Evolutionary conservation across 164 flowering plant genomes (phyloP).

Genomic region (Berberis thunbergii): DNA sequence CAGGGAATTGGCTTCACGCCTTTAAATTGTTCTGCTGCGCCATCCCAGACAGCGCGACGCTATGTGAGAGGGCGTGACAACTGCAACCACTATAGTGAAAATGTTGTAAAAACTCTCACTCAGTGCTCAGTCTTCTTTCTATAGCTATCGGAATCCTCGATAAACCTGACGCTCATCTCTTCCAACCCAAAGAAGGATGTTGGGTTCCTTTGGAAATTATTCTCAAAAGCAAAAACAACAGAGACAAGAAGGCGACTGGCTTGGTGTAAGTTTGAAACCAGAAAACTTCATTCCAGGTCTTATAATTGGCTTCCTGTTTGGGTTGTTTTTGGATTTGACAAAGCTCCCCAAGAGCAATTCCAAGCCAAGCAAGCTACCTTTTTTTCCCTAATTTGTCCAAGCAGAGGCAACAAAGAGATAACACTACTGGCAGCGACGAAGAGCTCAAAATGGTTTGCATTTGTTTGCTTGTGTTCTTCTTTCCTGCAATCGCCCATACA

Average conservation of each 20-base stretch:
- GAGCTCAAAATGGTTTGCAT: slow-evolving; percentile 73
- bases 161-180: too few species aligned
- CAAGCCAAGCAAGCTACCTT: slow-evolving; percentile 14
- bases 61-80: too few species aligned
- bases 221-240: slow-evolving; percentile 8
- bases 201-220: background rate
- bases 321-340: slow-evolving; percentile 56
- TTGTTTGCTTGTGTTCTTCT: background rate
- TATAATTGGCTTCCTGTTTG: slow-evolving; percentile 71
- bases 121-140: too few species aligned
- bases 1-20: too few species aligned
- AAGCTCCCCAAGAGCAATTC: slow-evolving; percentile 19
- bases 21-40: too few species aligned
- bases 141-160: too few species aligned
- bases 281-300: slow-evolving; percentile 82
- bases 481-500: too few species aligned
- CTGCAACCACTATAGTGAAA: too few species aligned
- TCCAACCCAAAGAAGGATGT: too few species aligned
- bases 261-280: slow-evolving; percentile 46
- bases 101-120: too few species aligned
- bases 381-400: slow-evolving; percentile 12
- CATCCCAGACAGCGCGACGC: too few species aligned
- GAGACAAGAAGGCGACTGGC: slow-evolving; percentile 37
- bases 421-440: slow-evolving; percentile 21
- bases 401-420: slow-evolving; percentile 16